Base-by-base conservation (phyloP, 805 yeast species). In the Cyberlindnera veronae region DNA sequence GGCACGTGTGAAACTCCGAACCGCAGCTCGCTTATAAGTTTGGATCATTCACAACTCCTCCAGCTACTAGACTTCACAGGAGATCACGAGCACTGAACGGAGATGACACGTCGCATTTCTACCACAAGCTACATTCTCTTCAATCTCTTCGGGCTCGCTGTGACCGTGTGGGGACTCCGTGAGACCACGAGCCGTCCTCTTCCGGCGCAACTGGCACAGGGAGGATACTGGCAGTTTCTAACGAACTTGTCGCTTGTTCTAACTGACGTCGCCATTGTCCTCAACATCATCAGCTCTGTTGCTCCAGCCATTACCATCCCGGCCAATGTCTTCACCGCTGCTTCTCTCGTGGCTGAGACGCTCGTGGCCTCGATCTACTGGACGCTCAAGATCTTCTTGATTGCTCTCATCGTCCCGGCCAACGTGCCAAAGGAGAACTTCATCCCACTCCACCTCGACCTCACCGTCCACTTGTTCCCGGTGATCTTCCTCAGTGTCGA, bases 211-310 rank as follows among this genome's bases (percentile, higher is more conserved):
- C 59, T 83, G 20, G 64, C 54, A 2, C 58, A 62, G 17, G 91
- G 80, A 1, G 91, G 91, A 2, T 84, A 76, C 42, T 72, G 71
- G 62, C 91, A 84, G 54, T 84, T 84, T 55, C 65, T 84, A 36
- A 84, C 93, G 4, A 83, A 81, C 54, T 52, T 82, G n/a, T 73
- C 83, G 8, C 67, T 81, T 23, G 53, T 62, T 2, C 53, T 72
- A 14, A 71, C 84, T 3, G 48, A 77, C 9, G 41, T 70, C 4
- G 41, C 32, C 69, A 72, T 44, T 69, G 67, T 42, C 32, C 53
- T 13, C 30, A 70, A 27, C 74, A 74, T 17, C 49, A 67, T 19
- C 14, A 60, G 10, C 63, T 71, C 32, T 75, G 68, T 50, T 27
- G 58, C 29, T n/a, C n/a, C n/a, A n/a, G n/a, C n/a, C n/a, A n/a